These are phyloP conservation scores for Pseudogymnoascus sp. DNA, from an alignment of 2,329 filamentous ascomycete species.

Conservation along the genomic window DNA sequence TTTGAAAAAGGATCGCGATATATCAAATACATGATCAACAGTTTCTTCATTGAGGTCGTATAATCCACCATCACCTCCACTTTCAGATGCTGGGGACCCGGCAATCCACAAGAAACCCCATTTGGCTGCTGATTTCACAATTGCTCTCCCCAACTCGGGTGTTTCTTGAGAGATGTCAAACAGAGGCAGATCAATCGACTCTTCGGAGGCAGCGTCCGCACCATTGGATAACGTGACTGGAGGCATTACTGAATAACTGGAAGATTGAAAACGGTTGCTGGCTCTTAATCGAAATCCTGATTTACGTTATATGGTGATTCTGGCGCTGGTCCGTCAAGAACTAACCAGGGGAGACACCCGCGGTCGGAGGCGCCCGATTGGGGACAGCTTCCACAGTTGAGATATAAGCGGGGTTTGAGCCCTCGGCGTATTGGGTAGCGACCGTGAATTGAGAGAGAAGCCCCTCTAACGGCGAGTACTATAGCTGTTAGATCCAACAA, in stretches of 20 bases:
- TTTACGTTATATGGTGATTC: not conserved
- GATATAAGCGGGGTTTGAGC: not conserved
- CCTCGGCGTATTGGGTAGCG: not conserved
- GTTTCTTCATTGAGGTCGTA: not conserved
- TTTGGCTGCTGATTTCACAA: not conserved
- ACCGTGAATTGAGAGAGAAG: not conserved
- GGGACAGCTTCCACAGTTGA: not conserved
- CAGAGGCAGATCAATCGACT: not conserved
- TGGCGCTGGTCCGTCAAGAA: not conserved
- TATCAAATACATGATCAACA: not conserved
- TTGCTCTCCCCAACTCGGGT: not conserved
- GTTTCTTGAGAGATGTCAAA: conserved; percentile 3
- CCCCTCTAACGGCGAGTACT: not conserved
- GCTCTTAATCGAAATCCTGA: not conserved
- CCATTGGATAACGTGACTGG: not conserved
- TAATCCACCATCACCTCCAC: not conserved
- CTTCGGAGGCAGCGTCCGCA: not conserved
- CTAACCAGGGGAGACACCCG: not conserved
- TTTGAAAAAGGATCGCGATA: conserved; percentile 1
- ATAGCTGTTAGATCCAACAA: not conserved
- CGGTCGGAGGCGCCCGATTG: not conserved
- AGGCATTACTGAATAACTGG: not conserved
- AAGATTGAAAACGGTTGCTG: not conserved
- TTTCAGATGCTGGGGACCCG: not conserved
- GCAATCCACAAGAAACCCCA: conserved; percentile 1